Conservation (phyloP, 2,329 filamentous ascomycete genomes). For the Talaromyces sp. region DNA sequence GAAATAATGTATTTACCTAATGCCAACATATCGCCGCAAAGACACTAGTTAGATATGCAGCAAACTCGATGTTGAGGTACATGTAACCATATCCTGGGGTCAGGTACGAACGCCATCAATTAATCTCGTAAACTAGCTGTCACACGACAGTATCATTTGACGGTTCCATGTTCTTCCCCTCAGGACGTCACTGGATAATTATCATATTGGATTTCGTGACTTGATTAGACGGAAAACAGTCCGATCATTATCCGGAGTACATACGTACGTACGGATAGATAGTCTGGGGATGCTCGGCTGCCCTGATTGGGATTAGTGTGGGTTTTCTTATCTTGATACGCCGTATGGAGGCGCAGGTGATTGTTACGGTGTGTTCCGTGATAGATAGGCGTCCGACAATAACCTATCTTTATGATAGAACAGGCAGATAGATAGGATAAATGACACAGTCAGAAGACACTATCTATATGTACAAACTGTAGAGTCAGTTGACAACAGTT, state of each 20-base stretch:
- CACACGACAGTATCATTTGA: conserved; percentile 11
- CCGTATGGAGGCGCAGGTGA: not conserved
- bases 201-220: too few species aligned
- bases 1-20: not conserved
- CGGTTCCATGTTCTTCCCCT: not conserved
- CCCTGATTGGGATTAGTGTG: not conserved
- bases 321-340: not conserved
- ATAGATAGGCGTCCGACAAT: not conserved
- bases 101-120: conserved; percentile 14
- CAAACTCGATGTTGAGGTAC: not conserved
- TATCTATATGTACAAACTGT: not conserved
- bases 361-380: not conserved
- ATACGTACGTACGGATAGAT: not conserved
- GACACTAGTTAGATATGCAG: conserved; percentile 2
- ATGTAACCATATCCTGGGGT: conserved; percentile 17
- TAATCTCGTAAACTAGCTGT: conserved; percentile 2
- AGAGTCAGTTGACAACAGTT: not conserved
- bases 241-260: conserved; percentile 2
- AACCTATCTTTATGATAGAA: not conserved
- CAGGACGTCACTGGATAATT: not conserved
- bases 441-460: not conserved
- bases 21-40: not conserved
- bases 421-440: not conserved
- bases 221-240: not conserved
- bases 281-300: conserved; percentile 3